Evolutionary conservation across 257 asterid species (phyloP).

Genomic region (Solanum rostratum): DNA sequence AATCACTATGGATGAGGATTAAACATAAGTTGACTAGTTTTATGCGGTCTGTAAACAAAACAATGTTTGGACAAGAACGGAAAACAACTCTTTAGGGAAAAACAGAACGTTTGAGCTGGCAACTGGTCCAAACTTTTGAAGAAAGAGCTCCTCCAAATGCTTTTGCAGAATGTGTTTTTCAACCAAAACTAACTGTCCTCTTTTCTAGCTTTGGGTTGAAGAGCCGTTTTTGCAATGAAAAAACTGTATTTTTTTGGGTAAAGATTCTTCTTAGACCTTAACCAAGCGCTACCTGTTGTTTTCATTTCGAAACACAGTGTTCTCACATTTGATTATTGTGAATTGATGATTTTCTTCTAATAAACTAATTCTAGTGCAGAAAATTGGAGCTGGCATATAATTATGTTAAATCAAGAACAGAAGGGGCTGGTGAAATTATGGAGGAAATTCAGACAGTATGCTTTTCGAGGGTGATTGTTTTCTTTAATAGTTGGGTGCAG

Average conservation of each 20-base stretch:
- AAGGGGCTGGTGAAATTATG: constrained; percentile 13
- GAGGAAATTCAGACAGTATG: constrained; percentile 36
- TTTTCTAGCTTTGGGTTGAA: not conserved
- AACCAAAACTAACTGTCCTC: not conserved
- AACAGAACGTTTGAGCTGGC: not conserved
- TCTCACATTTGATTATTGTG: not conserved
- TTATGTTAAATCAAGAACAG: constrained; percentile 38
- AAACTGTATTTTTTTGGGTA: not conserved
- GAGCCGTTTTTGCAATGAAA: not conserved
- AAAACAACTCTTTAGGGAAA: not conserved
- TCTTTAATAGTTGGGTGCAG: constrained; percentile 65
- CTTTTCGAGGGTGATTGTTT: constrained; percentile 47
- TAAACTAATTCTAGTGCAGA: constrained; percentile 41
- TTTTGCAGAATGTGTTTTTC: not conserved
- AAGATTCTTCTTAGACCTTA: not conserved
- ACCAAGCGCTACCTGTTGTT: not conserved
- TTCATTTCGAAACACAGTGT: not conserved
- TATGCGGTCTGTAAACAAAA: not conserved
- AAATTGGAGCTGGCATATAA: constrained; percentile 55
- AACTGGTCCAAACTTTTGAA: not conserved
- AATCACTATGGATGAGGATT: not conserved
- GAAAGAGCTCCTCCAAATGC: not conserved
- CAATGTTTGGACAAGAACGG: not conserved
- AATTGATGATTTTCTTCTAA: not conserved
- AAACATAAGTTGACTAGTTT: not conserved